These are phyloP conservation scores for Asterophora lycoperdoides DNA, from an alignment of 768 basidiomycete genomes.

Conservation along the genomic window DNA sequence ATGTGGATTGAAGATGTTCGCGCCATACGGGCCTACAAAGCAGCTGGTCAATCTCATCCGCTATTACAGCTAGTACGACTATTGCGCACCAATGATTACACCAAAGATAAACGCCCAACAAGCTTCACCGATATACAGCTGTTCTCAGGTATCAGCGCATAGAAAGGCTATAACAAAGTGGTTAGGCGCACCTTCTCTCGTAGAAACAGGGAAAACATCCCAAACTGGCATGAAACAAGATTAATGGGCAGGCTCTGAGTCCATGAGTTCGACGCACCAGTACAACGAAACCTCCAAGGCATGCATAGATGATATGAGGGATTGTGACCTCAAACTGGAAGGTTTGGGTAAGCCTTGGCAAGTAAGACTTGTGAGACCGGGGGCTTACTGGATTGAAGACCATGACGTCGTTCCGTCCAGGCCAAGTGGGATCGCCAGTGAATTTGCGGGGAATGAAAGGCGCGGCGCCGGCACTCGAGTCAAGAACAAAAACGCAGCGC, in stretches of 20 bases:
- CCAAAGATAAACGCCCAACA: conserved; percentile 94
- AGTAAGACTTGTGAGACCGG: neutral
- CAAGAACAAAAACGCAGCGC: no score
- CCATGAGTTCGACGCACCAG: conserved; percentile 42
- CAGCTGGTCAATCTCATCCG: neutral
- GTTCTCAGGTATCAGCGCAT: conserved; percentile 4
- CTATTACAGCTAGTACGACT: conserved; percentile 17
- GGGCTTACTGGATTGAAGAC: conserved; percentile 45
- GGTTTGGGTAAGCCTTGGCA: neutral
- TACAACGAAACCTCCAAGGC: conserved; percentile 79
- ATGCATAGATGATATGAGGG: conserved; percentile 75
- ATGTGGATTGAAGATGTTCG: conserved; percentile 77
- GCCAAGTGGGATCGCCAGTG: conserved; percentile 3
- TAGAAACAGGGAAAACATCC: conserved; percentile 91
- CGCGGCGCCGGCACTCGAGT: conserved; percentile 14
- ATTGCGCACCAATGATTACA: conserved; percentile 71
- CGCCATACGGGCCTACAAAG: conserved; percentile 70
- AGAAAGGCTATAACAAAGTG: neutral
- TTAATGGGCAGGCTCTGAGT: neutral
- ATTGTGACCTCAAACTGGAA: conserved; percentile 57
- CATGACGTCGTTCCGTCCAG: conserved; percentile 33
- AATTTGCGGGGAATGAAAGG: conserved; percentile 11
- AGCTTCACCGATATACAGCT: conserved; percentile 95
- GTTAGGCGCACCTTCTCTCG: conserved; percentile 66
- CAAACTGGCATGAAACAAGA: conserved; percentile 55